Evolutionary conservation across 2,329 filamentous ascomycete species (phyloP).

Genomic region (Coleophoma crateriformis): DNA sequence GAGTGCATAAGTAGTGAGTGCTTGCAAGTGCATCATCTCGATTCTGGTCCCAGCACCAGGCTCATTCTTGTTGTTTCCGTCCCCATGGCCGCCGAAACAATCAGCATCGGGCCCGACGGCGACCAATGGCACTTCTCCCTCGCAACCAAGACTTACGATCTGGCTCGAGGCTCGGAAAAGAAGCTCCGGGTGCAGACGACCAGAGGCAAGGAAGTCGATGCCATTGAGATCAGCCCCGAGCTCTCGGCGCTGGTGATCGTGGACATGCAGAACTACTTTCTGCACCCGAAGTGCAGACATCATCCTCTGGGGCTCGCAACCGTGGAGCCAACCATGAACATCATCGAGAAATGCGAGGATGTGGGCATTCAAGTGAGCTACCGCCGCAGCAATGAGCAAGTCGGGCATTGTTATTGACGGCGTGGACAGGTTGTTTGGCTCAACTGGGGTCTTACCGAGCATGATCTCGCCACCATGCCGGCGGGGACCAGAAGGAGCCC

Average conservation of each 20-base stretch:
- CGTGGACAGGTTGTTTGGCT: conserved; percentile 37
- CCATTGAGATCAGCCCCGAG: conserved; percentile 27
- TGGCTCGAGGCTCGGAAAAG: background rate
- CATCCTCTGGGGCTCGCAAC: conserved; percentile 33
- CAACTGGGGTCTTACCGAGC: conserved; percentile 50
- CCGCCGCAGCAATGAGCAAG: background rate
- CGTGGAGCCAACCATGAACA: conserved; percentile 29
- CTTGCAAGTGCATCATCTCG: too few relatives aligned
- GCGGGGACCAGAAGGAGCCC: conserved; percentile 42
- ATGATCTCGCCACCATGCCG: conserved; percentile 43
- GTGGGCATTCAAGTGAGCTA: conserved; percentile 35
- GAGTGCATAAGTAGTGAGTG: too few relatives aligned
- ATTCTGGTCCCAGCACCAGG: too few relatives aligned
- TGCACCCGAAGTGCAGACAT: conserved; percentile 32
- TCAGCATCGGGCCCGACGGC: background rate
- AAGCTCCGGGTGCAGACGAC: background rate
- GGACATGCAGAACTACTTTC: conserved; percentile 45
- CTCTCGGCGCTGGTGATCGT: conserved; percentile 39
- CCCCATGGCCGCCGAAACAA: background rate
- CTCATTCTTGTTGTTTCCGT: background rate
- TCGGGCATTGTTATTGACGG: background rate
- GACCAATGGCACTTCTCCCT: background rate
- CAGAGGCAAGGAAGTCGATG: background rate
- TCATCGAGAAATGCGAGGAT: conserved; percentile 37
- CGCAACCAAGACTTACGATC: background rate